A percentile compares a stretch with the other conserved stretches of the same genome.
phyloP scores from a whole-genome alignment of 2,329 filamentous ascomycete genomes.

The Hortaea werneckii region DNA sequence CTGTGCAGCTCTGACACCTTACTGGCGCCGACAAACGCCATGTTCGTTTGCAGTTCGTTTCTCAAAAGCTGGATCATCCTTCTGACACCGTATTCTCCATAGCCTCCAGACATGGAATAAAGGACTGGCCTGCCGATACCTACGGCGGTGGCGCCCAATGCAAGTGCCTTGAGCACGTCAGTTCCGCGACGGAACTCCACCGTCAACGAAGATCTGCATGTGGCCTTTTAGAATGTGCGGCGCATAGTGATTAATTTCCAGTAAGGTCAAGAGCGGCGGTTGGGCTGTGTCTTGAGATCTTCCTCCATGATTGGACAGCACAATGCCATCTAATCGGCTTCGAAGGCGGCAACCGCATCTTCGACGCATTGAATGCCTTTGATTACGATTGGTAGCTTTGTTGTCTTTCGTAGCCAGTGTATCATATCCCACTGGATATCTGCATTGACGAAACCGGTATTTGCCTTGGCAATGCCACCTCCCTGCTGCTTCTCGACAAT shows the following conservation, averaged over 20 bases:
- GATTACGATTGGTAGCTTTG: constrained; percentile 26
- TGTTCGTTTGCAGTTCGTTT: constrained; percentile 54
- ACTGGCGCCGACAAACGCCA: constrained; percentile 53
- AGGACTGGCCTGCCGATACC: constrained; percentile 49
- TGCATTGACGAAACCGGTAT: constrained; percentile 17
- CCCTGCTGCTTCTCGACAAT: constrained; percentile 10
- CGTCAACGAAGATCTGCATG: constrained; percentile 41
- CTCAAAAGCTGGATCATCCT: constrained; percentile 34
- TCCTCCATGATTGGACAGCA: constrained; percentile 44
- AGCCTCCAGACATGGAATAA: constrained; percentile 38
- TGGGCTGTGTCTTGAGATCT: constrained; percentile 42
- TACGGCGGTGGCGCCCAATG: constrained; percentile 48
- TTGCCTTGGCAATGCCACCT: constrained; percentile 14
- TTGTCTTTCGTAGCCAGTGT: constrained; percentile 4
- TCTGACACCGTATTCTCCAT: constrained; percentile 15
- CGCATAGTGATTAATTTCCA: constrained; percentile 49
- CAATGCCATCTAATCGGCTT: constrained; percentile 39
- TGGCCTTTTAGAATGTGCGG: constrained; percentile 12
- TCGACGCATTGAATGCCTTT: constrained; percentile 48
- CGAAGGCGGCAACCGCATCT: constrained; percentile 36
- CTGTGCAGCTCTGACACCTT: constrained; percentile 48
- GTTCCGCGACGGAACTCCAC: constrained; percentile 41
- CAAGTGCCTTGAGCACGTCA: constrained; percentile 43
- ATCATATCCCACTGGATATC: constrained; percentile 17
- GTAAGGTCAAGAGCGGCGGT: constrained; percentile 43